Evolutionary conservation across 208 protist species (phyloP), one percentile per base, ranked within the genome.

Genomic region (Crithidia bombi): DNA sequence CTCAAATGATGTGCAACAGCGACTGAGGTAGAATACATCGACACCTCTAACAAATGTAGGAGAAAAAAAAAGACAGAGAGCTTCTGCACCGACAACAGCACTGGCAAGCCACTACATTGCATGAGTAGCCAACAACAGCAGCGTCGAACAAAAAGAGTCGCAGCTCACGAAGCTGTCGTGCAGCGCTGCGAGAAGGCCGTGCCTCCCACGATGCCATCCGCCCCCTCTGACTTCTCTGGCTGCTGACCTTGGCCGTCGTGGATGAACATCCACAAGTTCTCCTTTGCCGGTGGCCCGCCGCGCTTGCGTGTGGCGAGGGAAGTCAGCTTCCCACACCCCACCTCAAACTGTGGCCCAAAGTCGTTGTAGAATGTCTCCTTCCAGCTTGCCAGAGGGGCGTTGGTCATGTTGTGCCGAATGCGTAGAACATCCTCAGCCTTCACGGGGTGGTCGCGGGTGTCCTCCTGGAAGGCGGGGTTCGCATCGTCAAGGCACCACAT

Each of bases 191-290:
- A 50, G 19, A 26, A 64, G 5, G 26, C 21, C 17, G 26, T 15
- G 23, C 57, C 44, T 4, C 35, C 23, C 35, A 28, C 21, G 14
- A 47, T n/a, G 21, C 32, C 30, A 5, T 46, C 32, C 14, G 4
- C 41, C 36, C 41, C 26, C 26, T 51, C n/a, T 44, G 21, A 21
- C 23, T 38, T 33, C 7, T 68, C 55, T 19, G 51, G n/a, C 44
- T 61, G 57, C 26, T 21, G 57, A 4, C 73, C 73, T 38, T 94
- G 75, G 0, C 83, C 86, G 25, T 74, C 78, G 66, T 91, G 85
- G 44, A 96, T 84, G 73, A 96, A 93, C 38, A 81, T 88, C 91
- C 91, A 96, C 44, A 82, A 77, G 41, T 96, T 96, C 47, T 85
- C 86, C 55, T 79, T 44, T 19, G 47, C 41, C 30, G 82, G 49